Conservation (phyloP, 495 filamentous ascomycete species). For the Aspergillus indologenus region DNA sequence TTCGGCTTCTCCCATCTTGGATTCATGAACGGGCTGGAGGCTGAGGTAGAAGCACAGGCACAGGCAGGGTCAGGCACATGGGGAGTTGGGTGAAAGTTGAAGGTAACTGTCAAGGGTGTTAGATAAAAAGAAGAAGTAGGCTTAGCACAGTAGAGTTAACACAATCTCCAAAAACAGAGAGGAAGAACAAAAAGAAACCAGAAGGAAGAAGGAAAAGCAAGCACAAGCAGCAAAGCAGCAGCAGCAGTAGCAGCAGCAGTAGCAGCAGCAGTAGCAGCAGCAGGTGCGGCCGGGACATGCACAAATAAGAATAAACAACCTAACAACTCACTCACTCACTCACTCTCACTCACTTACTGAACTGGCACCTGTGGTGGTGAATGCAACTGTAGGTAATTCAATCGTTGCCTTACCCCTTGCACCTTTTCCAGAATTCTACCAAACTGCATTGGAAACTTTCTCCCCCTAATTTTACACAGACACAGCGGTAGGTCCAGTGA, state of each 20-base stretch:
- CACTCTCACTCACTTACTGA: no score
- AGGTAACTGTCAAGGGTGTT: not conserved
- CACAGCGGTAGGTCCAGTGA: not conserved
- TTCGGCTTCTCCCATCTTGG: constrained; percentile 9
- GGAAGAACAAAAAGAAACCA: not conserved
- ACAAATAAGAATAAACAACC: constrained; percentile 6
- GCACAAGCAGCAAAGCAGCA: not conserved
- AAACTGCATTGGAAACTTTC: constrained; percentile 6
- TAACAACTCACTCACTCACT: no score
- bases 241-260: not conserved
- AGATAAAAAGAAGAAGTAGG: not conserved
- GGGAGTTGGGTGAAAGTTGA: not conserved
- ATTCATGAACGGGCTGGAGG: not conserved
- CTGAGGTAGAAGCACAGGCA: not conserved
- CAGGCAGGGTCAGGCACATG: not conserved
- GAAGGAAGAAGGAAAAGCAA: not conserved
- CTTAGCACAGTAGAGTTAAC: not conserved
- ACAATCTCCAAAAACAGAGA: not conserved
- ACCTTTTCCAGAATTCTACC: constrained; percentile 16
- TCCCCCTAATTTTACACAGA: constrained; percentile 4
- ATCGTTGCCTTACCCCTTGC: constrained; percentile 21
- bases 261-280: not conserved
- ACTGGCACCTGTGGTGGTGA: constrained; percentile 18
- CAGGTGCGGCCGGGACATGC: constrained; percentile 6
- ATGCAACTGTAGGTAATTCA: constrained; percentile 23